Evolutionary conservation across 176 grass and related monocot species (phyloP), one percentile per base, ranked within the genome.

Genomic region (Saccharum spontaneum): DNA sequence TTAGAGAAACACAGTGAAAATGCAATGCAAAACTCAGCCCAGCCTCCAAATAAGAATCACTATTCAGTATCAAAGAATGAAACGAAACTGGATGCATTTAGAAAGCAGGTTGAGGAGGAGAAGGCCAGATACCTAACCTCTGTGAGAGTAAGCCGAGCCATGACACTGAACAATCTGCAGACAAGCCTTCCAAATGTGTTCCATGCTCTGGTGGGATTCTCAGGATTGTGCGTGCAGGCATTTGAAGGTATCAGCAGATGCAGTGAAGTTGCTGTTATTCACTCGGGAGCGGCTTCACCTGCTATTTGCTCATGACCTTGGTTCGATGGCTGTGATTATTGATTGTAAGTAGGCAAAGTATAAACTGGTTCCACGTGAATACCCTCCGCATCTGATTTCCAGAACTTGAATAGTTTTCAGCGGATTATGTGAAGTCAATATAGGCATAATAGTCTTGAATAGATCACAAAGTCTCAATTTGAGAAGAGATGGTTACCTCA

Each of bases 131-230:
- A 99, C 87, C 79, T 97, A 61, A 88, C 77, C 82, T 97, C 94
- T 3, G 69, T 97, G 44, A 85, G 73, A 57, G 89, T 65, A 76
- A 99, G 94, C 64, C 92, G 97, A 88, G 86, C 88, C 44, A 94
- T 94, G 90, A 94, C 91, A 1, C 75, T 94, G 81, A 97, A 92
- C 79, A 90, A 92, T 87, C 90, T 99, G 69, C 90, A 91, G 65
- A 97, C 73, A 5, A 87, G 97, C 87, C 94, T 99, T 24, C 97
- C 94, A 0, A 99, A 99, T 41, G 84, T 99, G 77, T 99, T 99
- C 80, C 92, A 99, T 77, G 84, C 89, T 81, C 87, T 99, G 79
- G 94, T 83, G 68, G 84, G 90, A 52, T 99, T 99, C 76, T 87
- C 93, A 12, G 77, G 82, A 67, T 72, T 86, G 6, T 99, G 88